A percentile compares a stretch with the other conserved stretches of the same genome.
These are phyloP conservation scores for Nasturtium officinale DNA, from an alignment of 345 rosid genomes.

Conservation along the genomic window DNA sequence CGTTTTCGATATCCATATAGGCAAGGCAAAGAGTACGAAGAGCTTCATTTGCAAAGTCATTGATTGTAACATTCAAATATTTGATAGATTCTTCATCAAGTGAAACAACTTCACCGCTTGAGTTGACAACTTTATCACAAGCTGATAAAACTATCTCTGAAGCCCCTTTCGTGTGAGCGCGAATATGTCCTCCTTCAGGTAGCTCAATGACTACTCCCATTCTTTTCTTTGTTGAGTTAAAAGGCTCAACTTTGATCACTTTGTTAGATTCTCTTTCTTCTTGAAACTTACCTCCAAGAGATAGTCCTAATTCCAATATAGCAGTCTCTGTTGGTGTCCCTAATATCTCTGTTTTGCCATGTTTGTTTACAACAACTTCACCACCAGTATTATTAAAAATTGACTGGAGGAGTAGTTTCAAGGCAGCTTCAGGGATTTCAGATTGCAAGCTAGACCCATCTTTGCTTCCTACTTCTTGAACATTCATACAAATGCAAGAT, in stretches of 20 bases:
- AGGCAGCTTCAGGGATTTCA: slow-evolving; percentile 59
- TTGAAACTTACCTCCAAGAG: slow-evolving; percentile 81
- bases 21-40: slow-evolving; percentile 89
- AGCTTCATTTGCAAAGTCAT: slow-evolving; percentile 88
- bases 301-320: slow-evolving; percentile 71
- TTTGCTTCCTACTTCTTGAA: slow-evolving; percentile 52
- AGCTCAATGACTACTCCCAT: slow-evolving; percentile 85
- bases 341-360: slow-evolving; percentile 68
- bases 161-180: slow-evolving; percentile 90
- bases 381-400: slow-evolving; percentile 90
- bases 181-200: slow-evolving; percentile 59
- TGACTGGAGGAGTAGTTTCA: slow-evolving; percentile 68
- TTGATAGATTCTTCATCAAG: slow-evolving; percentile 64
- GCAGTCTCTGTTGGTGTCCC: slow-evolving; percentile 95
- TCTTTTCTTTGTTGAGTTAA: slow-evolving; percentile 89
- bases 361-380: slow-evolving; percentile 72
- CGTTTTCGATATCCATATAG: slow-evolving; percentile 58
- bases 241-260: slow-evolving; percentile 82
- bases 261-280: slow-evolving; percentile 58
- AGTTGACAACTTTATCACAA: slow-evolving; percentile 72
- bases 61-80: slow-evolving; percentile 63
- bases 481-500: slow-evolving; percentile 76
- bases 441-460: slow-evolving; percentile 57
- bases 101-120: slow-evolving; percentile 72
- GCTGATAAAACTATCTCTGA: slow-evolving; percentile 86